phyloP scores from a whole-genome alignment of 1,139 yeast genomes.

The Suhomyces coccinellae region DNA sequence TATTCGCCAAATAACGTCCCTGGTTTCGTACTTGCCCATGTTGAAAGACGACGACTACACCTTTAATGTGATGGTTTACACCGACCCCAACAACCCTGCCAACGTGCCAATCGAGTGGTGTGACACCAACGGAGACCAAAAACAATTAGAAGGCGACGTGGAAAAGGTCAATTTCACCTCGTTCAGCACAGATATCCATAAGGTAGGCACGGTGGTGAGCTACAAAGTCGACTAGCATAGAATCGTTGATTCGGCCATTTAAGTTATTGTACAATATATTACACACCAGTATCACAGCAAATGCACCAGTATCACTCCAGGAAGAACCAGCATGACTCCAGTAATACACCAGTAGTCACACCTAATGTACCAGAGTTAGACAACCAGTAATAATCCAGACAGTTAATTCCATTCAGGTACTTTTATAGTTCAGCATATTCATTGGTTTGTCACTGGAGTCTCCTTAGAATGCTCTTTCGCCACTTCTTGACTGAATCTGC shows the following conservation, averaged over 20 bases:
- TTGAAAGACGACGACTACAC: conserved; percentile 68
- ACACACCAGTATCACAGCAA: not conserved
- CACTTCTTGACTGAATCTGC: conserved; percentile 29
- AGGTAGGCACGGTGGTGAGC: conserved; percentile 75
- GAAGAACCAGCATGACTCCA: too few relatives aligned
- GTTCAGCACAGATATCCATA: conserved; percentile 68
- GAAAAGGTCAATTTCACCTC: conserved; percentile 71
- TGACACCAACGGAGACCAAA: conserved; percentile 63
- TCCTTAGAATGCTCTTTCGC: not conserved
- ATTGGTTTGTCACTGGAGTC: too few relatives aligned
- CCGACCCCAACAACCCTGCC: conserved; percentile 66
- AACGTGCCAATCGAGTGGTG: conserved; percentile 82
- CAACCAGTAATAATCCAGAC: too few relatives aligned
- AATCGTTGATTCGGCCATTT: not conserved
- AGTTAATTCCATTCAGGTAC: too few relatives aligned
- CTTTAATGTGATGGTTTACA: conserved; percentile 83
- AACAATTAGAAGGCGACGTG: conserved; percentile 53
- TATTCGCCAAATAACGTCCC: conserved; percentile 85
- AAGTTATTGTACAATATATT: conserved; percentile 5
- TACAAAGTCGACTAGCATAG: conserved; percentile 42
- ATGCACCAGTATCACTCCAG: too few relatives aligned
- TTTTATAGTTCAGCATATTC: too few relatives aligned
- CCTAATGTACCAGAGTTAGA: too few relatives aligned
- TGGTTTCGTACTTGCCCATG: conserved; percentile 81
- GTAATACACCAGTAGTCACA: too few relatives aligned